phyloP scores from a whole-genome alignment of 1,284 basidiomycete genomes.

The Fomitopsis pinicola region DNA sequence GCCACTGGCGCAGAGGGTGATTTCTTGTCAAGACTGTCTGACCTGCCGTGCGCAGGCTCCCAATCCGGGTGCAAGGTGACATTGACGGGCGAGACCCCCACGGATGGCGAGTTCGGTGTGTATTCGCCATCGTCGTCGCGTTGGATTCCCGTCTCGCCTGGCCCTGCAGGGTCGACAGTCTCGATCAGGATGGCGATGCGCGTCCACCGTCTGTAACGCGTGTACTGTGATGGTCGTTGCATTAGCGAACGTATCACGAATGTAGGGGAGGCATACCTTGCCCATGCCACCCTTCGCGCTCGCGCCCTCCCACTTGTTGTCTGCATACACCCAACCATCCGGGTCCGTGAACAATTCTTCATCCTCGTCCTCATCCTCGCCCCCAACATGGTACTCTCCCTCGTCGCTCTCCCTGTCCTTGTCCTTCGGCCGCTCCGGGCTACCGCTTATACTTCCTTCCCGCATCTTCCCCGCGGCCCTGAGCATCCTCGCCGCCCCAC shows the following conservation, averaged over 20 bases:
- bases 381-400: slow-evolving; percentile 20
- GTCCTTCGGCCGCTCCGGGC: slow-evolving; percentile 19
- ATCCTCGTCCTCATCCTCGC: slow-evolving; percentile 23
- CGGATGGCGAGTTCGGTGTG: neutral
- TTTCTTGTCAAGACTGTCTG: neutral
- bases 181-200: slow-evolving; percentile 78
- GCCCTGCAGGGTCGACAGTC: slow-evolving; percentile 53
- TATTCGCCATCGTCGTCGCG: slow-evolving; percentile 8
- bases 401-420: slow-evolving; percentile 14
- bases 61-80: neutral
- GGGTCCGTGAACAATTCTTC: slow-evolving; percentile 63
- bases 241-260: neutral
- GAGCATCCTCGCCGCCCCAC: slow-evolving; percentile 35
- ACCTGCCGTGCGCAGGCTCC: slow-evolving; percentile 1
- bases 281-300: slow-evolving; percentile 80
- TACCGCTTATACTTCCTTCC: slow-evolving; percentile 30
- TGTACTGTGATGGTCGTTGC: slow-evolving; percentile 52
- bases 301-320: slow-evolving; percentile 92
- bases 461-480: slow-evolving; percentile 45
- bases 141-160: slow-evolving; percentile 26
- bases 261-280: slow-evolving; percentile 44
- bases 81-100: neutral
- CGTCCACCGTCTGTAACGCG: slow-evolving; percentile 80
- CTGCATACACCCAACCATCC: slow-evolving; percentile 93
- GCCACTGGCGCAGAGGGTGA: neutral